phyloP scores from a whole-genome alignment of 108 stramenopile genomes.

The Nitzschia sp. region DNA sequence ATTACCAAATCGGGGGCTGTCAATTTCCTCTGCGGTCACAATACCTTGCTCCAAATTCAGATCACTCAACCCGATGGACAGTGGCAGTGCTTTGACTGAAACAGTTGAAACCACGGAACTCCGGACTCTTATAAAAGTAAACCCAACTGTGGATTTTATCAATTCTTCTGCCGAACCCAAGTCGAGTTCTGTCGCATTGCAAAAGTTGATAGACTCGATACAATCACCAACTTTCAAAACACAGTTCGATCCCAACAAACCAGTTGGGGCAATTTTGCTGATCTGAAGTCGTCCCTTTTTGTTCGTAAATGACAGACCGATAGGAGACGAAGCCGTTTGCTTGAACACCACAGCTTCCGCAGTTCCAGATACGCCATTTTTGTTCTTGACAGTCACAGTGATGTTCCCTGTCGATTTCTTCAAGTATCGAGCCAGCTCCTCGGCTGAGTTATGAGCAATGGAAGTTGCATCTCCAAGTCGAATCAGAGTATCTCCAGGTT shows the following conservation, averaged over 20 bases:
- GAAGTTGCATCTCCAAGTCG: not conserved
- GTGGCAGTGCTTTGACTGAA: no score
- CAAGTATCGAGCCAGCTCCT: not conserved
- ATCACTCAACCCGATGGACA: no score
- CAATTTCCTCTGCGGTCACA: no score
- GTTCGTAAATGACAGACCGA: not conserved
- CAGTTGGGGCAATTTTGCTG: not conserved
- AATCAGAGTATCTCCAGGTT: not conserved
- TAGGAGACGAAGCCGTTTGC: not conserved
- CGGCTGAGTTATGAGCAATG: not conserved
- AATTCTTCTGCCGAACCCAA: not conserved
- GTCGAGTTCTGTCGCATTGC: not conserved
- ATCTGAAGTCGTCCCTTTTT: not conserved
- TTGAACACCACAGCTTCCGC: slow-evolving; percentile 8
- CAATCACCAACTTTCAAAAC: not conserved
- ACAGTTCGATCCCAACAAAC: not conserved
- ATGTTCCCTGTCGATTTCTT: not conserved
- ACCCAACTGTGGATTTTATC: not conserved
- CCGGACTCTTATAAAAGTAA: not conserved
- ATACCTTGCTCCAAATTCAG: no score
- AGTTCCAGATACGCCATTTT: not conserved
- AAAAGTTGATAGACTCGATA: not conserved
- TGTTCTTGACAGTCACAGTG: not conserved
- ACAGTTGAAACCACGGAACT: no score
- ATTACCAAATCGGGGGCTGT: no score